phyloP scores from a whole-genome alignment of 83 land plant species.

The Diphasiastrum complanatum region DNA sequence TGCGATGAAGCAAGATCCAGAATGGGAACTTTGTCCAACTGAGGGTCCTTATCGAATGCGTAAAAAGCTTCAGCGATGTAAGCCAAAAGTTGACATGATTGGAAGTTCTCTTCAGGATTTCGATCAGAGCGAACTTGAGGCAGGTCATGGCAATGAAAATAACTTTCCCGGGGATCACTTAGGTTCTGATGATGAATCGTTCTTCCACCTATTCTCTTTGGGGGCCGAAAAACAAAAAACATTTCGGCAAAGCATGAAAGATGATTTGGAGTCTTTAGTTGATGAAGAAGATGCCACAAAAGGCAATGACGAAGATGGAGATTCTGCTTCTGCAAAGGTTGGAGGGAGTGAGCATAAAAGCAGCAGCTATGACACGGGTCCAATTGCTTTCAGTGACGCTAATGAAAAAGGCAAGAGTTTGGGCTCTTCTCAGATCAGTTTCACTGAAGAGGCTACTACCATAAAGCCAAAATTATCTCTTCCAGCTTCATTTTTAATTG shows the following conservation, averaged over 20 bases:
- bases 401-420: conserved; percentile 48
- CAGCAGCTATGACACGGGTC: conserved; percentile 55
- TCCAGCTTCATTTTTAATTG: conserved; percentile 39
- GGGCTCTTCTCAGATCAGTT: conserved; percentile 47
- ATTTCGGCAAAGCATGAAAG: conserved; percentile 26
- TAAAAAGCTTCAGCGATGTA: conserved; percentile 83
- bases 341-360: conserved; percentile 67
- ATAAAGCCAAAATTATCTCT: no score
- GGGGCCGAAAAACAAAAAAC: conserved; percentile 38
- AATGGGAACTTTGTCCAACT: conserved; percentile 95
- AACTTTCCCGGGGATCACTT: conserved; percentile 4
- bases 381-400: conserved; percentile 59
- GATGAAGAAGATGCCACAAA: conserved; percentile 55
- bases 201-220: conserved; percentile 42
- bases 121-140: conserved; percentile 8
- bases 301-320: conserved; percentile 39
- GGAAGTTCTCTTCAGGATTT: not conserved
- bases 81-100: conserved; percentile 50
- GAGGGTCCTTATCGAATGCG: conserved; percentile 99
- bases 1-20: conserved; percentile 41
- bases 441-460: no score
- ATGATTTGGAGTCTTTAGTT: conserved; percentile 45
- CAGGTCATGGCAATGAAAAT: conserved; percentile 25
- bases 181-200: conserved; percentile 45
- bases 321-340: conserved; percentile 33